Base-by-base conservation (phyloP, 2,329 filamentous ascomycete genomes). In the Pseudogymnoascus sp. region DNA sequence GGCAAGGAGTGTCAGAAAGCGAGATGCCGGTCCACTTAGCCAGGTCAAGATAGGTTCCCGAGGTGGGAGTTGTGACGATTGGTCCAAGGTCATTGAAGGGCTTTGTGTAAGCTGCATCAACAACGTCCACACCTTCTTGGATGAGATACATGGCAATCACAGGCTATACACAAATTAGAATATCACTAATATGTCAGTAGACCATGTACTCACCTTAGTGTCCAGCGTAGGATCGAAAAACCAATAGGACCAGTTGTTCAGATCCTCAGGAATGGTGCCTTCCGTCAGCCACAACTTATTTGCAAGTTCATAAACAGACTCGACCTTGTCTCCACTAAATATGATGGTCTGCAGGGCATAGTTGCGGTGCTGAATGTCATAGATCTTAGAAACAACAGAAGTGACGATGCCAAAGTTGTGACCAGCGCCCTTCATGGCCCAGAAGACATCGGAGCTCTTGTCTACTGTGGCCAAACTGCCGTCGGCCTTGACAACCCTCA, bases 321-420 rank as follows among this genome's bases (percentile, higher is more conserved):
- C 79, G 6, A 82, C 75, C 61, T 82, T 77, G 33, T 81, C 78
- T 0, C 78, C 77, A 4, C 72, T 75, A 64, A 78, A 82, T 21
- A 75, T 72, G 35, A 81, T 70, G 0, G 72, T 78, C 62, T 76
- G 71, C 58, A 76, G 73, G 5, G 75, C 74, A 69, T 74, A 78
- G 59, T 71, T 69, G 27, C 63, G 64, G 66, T 72, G 60, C 59
- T 69, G 69, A 35, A 74, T 74, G 64, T 79, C 74, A 65, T 79
- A 81, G 59, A 82, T 75, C 67, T 79, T 78, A 15, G 73, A 72
- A 0, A 74, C 77, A 8, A 79, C 71, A 1, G 75, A 76, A 1
- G 79, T 82, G 13, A 84, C 78, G 60, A 85, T 77, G 40, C 82
- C 82, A 63, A 85, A 84, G 70, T 84, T 85, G 63, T 83, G 79